Evolutionary conservation across 2,329 filamentous ascomycete genomes (phyloP).

Genomic region (Colletotrichum lindemuthianum): DNA sequence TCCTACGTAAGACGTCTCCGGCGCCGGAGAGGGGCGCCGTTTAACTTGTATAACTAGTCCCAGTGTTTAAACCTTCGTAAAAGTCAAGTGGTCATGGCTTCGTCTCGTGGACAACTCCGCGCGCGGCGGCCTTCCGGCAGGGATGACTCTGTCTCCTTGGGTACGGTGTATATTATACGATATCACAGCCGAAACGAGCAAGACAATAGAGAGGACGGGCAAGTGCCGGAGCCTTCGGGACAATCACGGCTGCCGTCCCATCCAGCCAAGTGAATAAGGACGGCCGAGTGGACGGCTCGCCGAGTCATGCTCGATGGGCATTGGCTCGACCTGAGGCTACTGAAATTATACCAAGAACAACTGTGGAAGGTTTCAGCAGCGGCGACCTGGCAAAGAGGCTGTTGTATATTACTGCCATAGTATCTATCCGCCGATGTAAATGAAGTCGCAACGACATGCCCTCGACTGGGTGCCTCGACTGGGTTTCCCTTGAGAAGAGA

Average conservation of each 20-base stretch:
- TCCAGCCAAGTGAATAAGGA: constrained; percentile 19
- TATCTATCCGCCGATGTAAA: not conserved
- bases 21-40: not conserved
- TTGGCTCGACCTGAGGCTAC: constrained; percentile 11
- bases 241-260: not conserved
- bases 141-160: no score
- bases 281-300: constrained; percentile 1
- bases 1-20: not conserved
- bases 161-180: not conserved
- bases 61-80: constrained; percentile 25
- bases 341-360: constrained; percentile 27
- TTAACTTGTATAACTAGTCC: constrained; percentile 3
- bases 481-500: constrained; percentile 14
- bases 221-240: constrained; percentile 19
- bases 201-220: not conserved
- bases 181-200: not conserved
- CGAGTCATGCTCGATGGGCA: constrained; percentile 24
- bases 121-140: not conserved
- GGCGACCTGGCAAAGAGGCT: constrained; percentile 2
- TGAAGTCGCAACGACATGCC: constrained; percentile 15
- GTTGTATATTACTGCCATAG: no score
- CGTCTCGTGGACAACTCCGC: constrained; percentile 12
- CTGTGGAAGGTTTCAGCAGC: constrained; percentile 15
- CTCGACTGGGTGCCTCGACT: constrained; percentile 7
- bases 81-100: constrained; percentile 1